Evolutionary conservation across 1,139 yeast genomes (phyloP), one percentile per base, ranked within the genome.

Genomic region (Fermentozyma sake): DNA sequence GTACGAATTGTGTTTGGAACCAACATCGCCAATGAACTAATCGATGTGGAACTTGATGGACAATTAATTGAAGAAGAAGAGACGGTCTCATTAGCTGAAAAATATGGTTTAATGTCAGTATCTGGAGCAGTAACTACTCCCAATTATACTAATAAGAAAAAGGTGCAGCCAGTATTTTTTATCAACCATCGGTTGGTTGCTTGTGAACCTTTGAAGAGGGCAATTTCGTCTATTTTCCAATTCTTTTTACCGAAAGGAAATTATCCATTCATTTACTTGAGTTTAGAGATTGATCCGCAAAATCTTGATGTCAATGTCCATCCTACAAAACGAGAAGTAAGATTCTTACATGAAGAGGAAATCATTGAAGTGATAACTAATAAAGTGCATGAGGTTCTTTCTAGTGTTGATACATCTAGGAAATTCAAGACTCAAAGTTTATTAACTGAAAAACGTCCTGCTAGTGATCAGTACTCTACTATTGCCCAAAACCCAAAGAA

Each of bases 311-410:
- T 91, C 7, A 91, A 91, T 50, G 79, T 93, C 7, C 98, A 93
- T 48, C 99, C 99, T 0, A 91, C 98, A 0, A 91, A 91, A 45
- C 68, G 93, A 30, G 97, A 91, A 45, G 97, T 93, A 1, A 57
- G 95, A 27, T 87, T 93, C 50, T 58, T 91, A 19, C 56, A 78
- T 48, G 97, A 93, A 46, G 94, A 83, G 30, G 97, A 87, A 47
- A 84, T 93, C 13, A 70, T 85, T 6, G 87, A 80, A 22, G 41
- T 51, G 14, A 64, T 91, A 1, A 66, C 80, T 16, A 52, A 54
- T 0, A 46, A 55, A 7, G 50, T 89, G 0, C 79, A 77, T 31
- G 58, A 55, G 3, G 48, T 61, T 1, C 58, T 91, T 17, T 58
- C 76, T 1, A 60, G 61, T n/a, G 68, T 76, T 7, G 96, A 87